A percentile compares a stretch with the other conserved stretches of the same genome.
These are phyloP conservation scores for Fraxinus quadrangulata DNA, from an alignment of 257 asterid genomes.

Conservation along the genomic window DNA sequence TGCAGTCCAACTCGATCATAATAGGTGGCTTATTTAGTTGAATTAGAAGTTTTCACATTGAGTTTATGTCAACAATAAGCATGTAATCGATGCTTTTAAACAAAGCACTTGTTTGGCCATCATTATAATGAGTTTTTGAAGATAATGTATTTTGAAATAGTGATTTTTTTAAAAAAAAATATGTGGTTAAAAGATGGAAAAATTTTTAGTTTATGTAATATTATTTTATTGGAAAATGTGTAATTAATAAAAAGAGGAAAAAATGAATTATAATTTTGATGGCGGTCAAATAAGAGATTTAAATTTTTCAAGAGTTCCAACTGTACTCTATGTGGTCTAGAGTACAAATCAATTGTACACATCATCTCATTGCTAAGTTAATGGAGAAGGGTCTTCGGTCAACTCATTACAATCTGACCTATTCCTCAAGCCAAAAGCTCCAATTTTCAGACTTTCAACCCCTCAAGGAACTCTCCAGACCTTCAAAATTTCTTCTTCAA, in stretches of 20 bases:
- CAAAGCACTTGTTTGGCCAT: no score
- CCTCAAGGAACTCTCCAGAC: constrained; percentile 26
- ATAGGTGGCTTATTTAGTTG: not conserved
- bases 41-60: not conserved
- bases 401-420: constrained; percentile 9
- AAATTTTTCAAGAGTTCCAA: not conserved
- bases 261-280: no score
- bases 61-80: not conserved
- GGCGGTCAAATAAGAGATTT: no score
- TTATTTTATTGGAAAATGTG: not conserved
- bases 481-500: not conserved
- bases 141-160: no score
- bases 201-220: not conserved
- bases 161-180: no score
- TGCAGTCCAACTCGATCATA: no score
- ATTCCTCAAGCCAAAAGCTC: constrained; percentile 5
- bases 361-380: constrained; percentile 8
- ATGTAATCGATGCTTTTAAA: no score
- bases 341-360: constrained; percentile 17
- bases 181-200: not conserved
- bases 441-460: constrained; percentile 16
- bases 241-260: no score
- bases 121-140: no score
- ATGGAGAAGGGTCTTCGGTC: constrained; percentile 12
- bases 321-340: constrained; percentile 9